phyloP scores from a whole-genome alignment of 345 rosid species.

The Salix arbutifolia region DNA sequence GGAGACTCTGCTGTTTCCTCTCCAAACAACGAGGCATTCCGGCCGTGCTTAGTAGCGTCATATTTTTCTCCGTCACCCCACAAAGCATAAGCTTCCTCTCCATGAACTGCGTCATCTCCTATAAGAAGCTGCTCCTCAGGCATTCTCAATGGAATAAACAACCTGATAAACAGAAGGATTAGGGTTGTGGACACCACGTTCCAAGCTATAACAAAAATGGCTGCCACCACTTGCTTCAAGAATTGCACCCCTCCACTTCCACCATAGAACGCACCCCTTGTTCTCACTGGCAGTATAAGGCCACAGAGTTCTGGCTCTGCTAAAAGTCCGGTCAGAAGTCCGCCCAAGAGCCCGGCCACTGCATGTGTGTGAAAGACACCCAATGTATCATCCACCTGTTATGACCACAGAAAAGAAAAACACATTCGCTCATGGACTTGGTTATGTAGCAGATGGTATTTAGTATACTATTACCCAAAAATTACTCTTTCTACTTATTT shows the following conservation, averaged over 20 bases:
- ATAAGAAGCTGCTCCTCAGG: slow-evolving; percentile 67
- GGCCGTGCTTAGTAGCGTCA: slow-evolving; percentile 59
- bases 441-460: background rate
- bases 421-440: background rate
- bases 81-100: slow-evolving; percentile 93
- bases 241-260: slow-evolving; percentile 64
- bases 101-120: slow-evolving; percentile 92
- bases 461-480: background rate
- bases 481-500: background rate
- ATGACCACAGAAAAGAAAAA: background rate
- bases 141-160: slow-evolving; percentile 76
- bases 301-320: slow-evolving; percentile 70
- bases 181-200: slow-evolving; percentile 55
- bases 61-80: slow-evolving; percentile 97
- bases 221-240: slow-evolving; percentile 71
- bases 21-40: slow-evolving; percentile 22
- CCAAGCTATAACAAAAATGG: slow-evolving; percentile 63
- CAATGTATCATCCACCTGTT: slow-evolving; percentile 73
- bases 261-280: slow-evolving; percentile 79
- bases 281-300: slow-evolving; percentile 34
- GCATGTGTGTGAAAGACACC: slow-evolving; percentile 97
- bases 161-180: slow-evolving; percentile 51
- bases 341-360: slow-evolving; percentile 82
- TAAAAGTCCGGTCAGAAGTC: slow-evolving; percentile 67
- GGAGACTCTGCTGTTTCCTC: slow-evolving; percentile 43